phyloP scores from a whole-genome alignment of 768 basidiomycete species.

The Boletellus ananas region DNA sequence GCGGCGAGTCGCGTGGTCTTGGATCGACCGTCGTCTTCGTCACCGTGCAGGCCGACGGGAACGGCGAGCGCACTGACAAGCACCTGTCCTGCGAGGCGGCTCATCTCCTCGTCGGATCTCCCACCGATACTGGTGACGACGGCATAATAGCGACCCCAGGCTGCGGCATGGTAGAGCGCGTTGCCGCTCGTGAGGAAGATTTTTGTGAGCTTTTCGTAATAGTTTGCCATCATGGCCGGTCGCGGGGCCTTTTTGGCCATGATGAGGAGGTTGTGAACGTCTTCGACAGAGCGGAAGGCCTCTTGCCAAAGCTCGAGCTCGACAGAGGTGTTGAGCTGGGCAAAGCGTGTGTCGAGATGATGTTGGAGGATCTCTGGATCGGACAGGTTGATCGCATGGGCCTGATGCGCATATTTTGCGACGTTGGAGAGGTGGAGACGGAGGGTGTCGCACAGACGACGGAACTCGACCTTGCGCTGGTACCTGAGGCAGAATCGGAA shows the following conservation, averaged over 20 bases:
- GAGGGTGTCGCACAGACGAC: conserved; percentile 92
- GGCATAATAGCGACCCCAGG: conserved; percentile 85
- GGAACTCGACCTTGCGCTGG: conserved; percentile 94
- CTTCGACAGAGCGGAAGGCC: conserved; percentile 96
- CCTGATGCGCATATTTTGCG: conserved; percentile 91
- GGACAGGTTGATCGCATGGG: conserved; percentile 91
- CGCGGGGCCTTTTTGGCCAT: conserved; percentile 92
- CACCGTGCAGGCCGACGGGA: conserved; percentile 66
- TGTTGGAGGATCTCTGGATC: conserved; percentile 94
- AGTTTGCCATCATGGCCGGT: conserved; percentile 96
- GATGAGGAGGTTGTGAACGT: conserved; percentile 92
- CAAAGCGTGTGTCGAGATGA: conserved; percentile 95
- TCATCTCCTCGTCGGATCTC: conserved; percentile 72
- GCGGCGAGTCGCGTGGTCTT: conserved; percentile 78
- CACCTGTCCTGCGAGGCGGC: conserved; percentile 83
- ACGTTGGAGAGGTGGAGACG: conserved; percentile 93
- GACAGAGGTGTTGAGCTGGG: conserved; percentile 93
- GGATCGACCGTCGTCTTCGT: conserved; percentile 52
- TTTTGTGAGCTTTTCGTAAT: conserved; percentile 96
- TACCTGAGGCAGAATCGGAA: conserved; percentile 96
- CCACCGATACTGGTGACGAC: conserved; percentile 69
- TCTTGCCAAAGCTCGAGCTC: conserved; percentile 99
- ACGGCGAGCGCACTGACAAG: conserved; percentile 91
- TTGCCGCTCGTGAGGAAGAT: conserved; percentile 96
- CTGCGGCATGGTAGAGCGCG: conserved; percentile 93